These are phyloP conservation scores for Marasmius sp. DNA, from an alignment of 1,284 basidiomycete genomes.

Conservation along the genomic window DNA sequence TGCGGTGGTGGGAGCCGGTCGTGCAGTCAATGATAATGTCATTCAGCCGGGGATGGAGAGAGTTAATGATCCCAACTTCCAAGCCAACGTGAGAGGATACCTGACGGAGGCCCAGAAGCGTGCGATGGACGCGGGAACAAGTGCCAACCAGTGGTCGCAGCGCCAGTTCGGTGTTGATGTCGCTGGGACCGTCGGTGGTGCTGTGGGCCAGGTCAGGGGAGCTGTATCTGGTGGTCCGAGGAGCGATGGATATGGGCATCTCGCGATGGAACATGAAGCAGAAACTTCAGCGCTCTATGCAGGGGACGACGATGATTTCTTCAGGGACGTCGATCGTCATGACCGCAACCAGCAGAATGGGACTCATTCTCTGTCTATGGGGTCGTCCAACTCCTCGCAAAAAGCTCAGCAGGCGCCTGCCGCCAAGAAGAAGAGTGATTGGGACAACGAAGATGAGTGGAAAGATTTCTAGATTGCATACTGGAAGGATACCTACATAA, in stretches of 20 bases:
- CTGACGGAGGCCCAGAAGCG: conserved; percentile 65
- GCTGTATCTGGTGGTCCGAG: conserved; percentile 49
- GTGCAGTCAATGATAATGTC: conserved; percentile 74
- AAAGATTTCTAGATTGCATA: conserved; percentile 60
- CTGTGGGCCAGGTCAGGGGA: conserved; percentile 40
- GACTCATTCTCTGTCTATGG: conserved; percentile 14
- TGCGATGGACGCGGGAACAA: conserved; percentile 55
- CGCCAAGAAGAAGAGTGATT: conserved; percentile 49
- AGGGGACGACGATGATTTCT: conserved; percentile 55
- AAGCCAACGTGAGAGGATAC: conserved; percentile 70
- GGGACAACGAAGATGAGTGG: conserved; percentile 71
- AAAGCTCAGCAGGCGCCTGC: conserved; percentile 20
- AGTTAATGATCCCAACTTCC: conserved; percentile 74
- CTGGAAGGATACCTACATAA: background rate
- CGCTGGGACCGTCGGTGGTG: conserved; percentile 62
- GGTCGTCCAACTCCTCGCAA: conserved; percentile 19
- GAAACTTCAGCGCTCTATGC: conserved; percentile 60
- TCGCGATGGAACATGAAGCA: conserved; percentile 45
- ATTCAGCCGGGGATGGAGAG: conserved; percentile 81
- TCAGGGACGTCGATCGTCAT: conserved; percentile 47
- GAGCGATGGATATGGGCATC: conserved; percentile 54
- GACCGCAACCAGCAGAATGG: conserved; percentile 16
- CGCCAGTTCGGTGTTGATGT: conserved; percentile 78
- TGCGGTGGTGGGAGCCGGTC: conserved; percentile 70
- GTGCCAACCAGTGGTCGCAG: conserved; percentile 74